Evolutionary conservation across 2,329 filamentous ascomycete genomes (phyloP).

Genomic region (Pseudogymnoascus destructans): DNA sequence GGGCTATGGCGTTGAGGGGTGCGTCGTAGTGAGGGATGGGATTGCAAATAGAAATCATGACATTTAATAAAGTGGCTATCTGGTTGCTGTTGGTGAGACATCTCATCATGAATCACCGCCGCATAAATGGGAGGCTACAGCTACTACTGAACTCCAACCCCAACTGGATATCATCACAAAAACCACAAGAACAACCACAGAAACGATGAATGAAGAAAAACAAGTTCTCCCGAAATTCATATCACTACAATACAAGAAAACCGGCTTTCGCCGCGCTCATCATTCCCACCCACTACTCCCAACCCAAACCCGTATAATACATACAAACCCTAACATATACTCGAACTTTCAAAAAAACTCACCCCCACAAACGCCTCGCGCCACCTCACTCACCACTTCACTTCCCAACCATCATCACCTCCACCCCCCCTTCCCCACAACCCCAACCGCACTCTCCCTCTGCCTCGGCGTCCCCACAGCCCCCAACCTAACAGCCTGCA

Average conservation of each 20-base stretch:
- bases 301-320: background rate
- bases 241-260: slow-evolving; percentile 6
- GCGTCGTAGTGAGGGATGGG: slow-evolving; percentile 18
- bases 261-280: background rate
- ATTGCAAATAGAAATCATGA: background rate
- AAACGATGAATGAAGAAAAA: background rate
- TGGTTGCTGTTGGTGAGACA: background rate
- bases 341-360: background rate
- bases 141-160: background rate
- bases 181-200: background rate
- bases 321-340: slow-evolving; percentile 7
- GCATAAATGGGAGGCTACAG: background rate
- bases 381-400: background rate
- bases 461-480: slow-evolving; percentile 19
- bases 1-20: slow-evolving; percentile 66
- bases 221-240: background rate
- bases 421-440: slow-evolving; percentile 24
- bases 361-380: background rate
- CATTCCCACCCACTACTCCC: background rate
- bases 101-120: background rate
- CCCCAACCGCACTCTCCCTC: slow-evolving; percentile 21
- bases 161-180: background rate
- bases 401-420: slow-evolving; percentile 10
- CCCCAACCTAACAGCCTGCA: slow-evolving; percentile 18
- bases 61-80: background rate